Percentiles rank a stretch among this genome's conserved stretches.
Evolutionary conservation across 129 eudicot genomes (phyloP).

Genomic region (Arctium lappa): DNA sequence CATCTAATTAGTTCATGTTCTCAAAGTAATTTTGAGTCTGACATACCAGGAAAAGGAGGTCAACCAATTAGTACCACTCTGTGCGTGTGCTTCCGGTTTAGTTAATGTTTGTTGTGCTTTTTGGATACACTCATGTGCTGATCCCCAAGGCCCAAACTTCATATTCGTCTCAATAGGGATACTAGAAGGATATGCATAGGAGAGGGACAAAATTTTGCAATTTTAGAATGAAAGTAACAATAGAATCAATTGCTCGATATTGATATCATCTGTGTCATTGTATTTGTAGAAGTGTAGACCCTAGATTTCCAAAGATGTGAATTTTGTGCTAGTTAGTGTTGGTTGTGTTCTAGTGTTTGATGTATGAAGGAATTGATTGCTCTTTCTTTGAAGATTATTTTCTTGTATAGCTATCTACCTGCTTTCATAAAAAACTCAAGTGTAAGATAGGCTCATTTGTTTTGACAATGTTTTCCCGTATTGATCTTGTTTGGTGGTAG

Average conservation of each 20-base stretch:
- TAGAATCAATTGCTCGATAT: not conserved
- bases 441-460: not conserved
- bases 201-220: not conserved
- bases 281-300: not conserved
- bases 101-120: not conserved
- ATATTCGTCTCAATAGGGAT: not conserved
- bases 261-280: not conserved
- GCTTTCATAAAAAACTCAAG: not conserved
- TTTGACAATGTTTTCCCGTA: not conserved
- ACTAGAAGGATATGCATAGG: not conserved
- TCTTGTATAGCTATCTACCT: not conserved
- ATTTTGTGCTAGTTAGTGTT: not conserved
- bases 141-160: not conserved
- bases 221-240: not conserved
- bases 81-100: not conserved
- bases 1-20: not conserved
- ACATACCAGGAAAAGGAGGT: not conserved
- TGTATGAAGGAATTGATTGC: not conserved
- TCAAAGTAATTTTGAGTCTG: not conserved
- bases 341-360: not conserved
- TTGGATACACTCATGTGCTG: not conserved
- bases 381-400: not conserved
- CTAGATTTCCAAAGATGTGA: not conserved
- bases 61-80: not conserved
- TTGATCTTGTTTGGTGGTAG: not conserved